phyloP scores from a whole-genome alignment of 169 alveolate species.

The Theileria annulata region DNA sequence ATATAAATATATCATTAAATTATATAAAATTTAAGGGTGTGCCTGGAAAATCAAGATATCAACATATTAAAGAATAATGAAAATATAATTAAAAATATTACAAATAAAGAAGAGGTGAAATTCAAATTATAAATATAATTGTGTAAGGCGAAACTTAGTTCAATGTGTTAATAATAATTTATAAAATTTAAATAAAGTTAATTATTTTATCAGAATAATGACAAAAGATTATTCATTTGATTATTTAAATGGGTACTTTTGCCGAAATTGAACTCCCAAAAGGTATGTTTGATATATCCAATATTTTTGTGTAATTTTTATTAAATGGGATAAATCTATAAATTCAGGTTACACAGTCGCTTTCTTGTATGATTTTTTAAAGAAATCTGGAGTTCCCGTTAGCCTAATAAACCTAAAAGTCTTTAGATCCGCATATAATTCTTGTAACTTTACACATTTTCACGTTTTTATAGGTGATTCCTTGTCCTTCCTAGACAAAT shows the following conservation, averaged over 20 bases:
- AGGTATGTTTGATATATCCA: conserved; percentile 8
- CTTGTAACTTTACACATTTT: conserved; percentile 15
- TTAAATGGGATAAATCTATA: not conserved
- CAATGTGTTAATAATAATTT: not conserved
- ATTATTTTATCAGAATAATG: conserved; percentile 1
- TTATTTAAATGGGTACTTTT: conserved; percentile 26
- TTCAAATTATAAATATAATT: no score
- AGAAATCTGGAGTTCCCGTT: conserved; percentile 7
- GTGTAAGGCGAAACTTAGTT: not conserved
- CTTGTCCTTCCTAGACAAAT: not conserved
- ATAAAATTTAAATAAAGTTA: not conserved
- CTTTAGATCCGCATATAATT: conserved; percentile 20
- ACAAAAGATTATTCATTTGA: not conserved
- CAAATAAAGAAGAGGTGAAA: not conserved
- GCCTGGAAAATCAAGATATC: not conserved
- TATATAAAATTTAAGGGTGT: not conserved
- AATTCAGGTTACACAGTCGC: conserved; percentile 19
- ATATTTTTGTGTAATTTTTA: not conserved
- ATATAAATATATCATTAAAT: not conserved
- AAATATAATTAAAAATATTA: no score
- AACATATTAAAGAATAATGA: not conserved
- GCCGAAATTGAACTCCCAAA: conserved; percentile 17
- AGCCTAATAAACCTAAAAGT: conserved; percentile 17
- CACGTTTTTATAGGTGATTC: conserved; percentile 25
- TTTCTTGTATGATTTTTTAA: conserved; percentile 18